Percentiles rank a stretch among this genome's conserved stretches.
These are phyloP conservation scores for Phialophora verrucosa DNA, from an alignment of 2,329 filamentous ascomycete species.

Conservation along the genomic window DNA sequence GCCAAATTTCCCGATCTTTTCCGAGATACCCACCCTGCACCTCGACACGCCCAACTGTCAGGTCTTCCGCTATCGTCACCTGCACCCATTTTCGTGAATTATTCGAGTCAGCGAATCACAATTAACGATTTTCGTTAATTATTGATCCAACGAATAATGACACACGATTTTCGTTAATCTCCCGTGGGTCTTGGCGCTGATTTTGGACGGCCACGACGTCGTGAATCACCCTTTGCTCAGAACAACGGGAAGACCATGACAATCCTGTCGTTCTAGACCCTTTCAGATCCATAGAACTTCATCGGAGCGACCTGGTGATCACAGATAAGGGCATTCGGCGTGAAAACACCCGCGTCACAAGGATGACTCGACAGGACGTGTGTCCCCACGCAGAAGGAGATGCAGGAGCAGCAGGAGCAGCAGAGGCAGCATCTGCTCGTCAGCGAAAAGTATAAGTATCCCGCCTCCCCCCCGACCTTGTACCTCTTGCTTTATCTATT, in stretches of 20 bases:
- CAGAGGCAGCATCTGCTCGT: not conserved
- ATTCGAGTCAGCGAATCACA: not conserved
- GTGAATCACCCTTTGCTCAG: not conserved
- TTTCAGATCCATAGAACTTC: not conserved
- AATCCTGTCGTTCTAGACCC: not conserved
- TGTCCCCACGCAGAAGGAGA: no score
- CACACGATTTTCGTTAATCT: not conserved
- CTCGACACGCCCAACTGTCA: not conserved
- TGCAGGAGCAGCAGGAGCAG: not conserved
- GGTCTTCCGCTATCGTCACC: not conserved
- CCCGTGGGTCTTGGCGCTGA: not conserved
- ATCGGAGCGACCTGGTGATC: not conserved
- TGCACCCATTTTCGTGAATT: not conserved
- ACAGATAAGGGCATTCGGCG: not conserved
- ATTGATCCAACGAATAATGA: no score
- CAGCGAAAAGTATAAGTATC: not conserved
- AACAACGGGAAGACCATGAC: not conserved
- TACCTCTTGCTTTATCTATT: not conserved
- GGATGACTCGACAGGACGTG: not conserved
- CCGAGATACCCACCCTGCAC: no score
- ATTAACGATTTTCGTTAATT: not conserved
- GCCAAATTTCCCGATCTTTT: not conserved
- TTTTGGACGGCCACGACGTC: not conserved
- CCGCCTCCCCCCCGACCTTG: not conserved
- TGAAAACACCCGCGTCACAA: no score